phyloP scores from a whole-genome alignment of 2,329 filamentous ascomycete species.

The Neofusicoccum cordaticola region DNA sequence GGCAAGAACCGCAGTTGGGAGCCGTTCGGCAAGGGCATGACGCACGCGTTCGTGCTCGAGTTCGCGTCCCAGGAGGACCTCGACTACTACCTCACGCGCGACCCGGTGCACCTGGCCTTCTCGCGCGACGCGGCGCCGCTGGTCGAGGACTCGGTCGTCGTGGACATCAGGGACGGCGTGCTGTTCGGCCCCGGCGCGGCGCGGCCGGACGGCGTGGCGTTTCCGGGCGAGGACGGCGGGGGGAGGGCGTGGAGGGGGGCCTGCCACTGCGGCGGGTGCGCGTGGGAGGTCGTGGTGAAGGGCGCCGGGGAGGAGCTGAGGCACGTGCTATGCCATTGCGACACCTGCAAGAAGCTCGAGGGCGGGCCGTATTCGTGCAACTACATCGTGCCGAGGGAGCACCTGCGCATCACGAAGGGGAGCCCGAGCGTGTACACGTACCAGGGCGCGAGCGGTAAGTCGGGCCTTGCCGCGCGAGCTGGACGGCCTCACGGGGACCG shows the following conservation, averaged over 20 bases:
- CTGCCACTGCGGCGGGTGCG: constrained; percentile 33
- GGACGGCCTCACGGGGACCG: neutral
- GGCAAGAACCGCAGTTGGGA: constrained; percentile 52
- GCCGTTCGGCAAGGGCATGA: constrained; percentile 54
- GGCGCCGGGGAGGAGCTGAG: constrained; percentile 21
- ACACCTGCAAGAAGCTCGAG: constrained; percentile 35
- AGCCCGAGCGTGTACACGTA: constrained; percentile 31
- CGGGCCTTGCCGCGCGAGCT: no score
- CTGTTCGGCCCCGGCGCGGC: constrained; percentile 29
- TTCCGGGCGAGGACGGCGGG: constrained; percentile 3
- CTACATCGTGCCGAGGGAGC: constrained; percentile 32
- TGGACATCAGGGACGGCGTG: constrained; percentile 57
- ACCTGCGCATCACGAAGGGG: constrained; percentile 27
- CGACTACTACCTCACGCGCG: constrained; percentile 65
- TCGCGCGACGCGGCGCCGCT: constrained; percentile 52
- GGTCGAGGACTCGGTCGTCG: constrained; percentile 55
- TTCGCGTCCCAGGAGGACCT: constrained; percentile 65
- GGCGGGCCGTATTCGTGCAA: constrained; percentile 38
- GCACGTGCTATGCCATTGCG: constrained; percentile 38
- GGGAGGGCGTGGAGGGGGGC: constrained; percentile 22
- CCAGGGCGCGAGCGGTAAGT: constrained; percentile 30
- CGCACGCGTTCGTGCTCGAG: constrained; percentile 67
- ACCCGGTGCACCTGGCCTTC: constrained; percentile 63
- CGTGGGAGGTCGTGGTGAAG: constrained; percentile 25
- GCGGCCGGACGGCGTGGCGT: constrained; percentile 19